These are phyloP conservation scores for Limtongia smithiae DNA, from an alignment of 805 yeast genomes.

Conservation along the genomic window DNA sequence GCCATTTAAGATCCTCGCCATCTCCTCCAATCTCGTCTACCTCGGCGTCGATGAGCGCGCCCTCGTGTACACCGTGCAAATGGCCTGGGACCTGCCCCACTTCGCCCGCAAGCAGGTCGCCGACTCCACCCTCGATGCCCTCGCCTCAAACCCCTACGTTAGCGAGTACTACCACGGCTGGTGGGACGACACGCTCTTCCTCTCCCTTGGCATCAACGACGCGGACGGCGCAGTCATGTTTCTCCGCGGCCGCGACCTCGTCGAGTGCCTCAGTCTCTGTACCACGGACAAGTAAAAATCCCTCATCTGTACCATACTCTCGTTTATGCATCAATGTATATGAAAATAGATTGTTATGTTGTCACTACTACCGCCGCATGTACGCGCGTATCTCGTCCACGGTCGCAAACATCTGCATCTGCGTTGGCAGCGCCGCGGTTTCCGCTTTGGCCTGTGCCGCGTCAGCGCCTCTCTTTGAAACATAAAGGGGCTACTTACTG, in stretches of 20 bases:
- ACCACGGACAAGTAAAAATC: no score
- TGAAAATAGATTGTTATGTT: neutral
- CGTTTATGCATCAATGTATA: neutral
- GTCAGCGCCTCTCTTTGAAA: no score
- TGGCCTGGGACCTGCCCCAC: conserved; percentile 17
- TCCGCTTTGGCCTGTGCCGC: neutral
- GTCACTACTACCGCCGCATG: neutral
- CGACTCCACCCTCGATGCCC: conserved; percentile 58
- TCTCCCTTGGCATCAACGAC: conserved; percentile 14
- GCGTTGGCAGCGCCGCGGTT: conserved; percentile 3
- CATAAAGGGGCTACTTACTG: conserved; percentile 11
- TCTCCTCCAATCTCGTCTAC: conserved; percentile 3
- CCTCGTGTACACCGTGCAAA: conserved; percentile 8
- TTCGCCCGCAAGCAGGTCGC: neutral
- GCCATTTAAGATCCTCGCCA: conserved; percentile 21
- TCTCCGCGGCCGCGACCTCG: conserved; percentile 12
- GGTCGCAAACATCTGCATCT: conserved; percentile 1
- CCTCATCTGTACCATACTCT: no score
- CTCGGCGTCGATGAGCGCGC: conserved; percentile 16
- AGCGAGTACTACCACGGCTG: conserved; percentile 16
- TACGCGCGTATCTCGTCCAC: conserved; percentile 2
- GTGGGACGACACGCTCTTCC: conserved; percentile 25
- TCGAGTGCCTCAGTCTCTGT: conserved; percentile 8
- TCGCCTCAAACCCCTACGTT: conserved; percentile 71
- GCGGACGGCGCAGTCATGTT: conserved; percentile 15